phyloP scores from a whole-genome alignment of 2,329 filamentous ascomycete species.

The Penicillium sp. region DNA sequence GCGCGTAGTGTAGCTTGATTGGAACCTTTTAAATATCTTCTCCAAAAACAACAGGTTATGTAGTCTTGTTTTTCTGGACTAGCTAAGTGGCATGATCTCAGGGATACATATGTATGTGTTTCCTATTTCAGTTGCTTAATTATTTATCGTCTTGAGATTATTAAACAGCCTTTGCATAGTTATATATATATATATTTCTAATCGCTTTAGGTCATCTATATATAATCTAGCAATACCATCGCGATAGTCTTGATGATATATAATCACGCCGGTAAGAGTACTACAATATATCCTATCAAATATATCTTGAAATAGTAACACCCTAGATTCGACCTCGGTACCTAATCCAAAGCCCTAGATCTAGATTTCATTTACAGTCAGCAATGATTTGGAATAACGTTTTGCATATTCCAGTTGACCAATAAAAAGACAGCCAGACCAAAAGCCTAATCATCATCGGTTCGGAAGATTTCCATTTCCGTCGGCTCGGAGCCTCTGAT shows the following conservation, averaged over 20 bases:
- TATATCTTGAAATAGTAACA: neutral
- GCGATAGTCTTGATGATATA: no score
- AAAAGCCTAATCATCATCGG: slow-evolving; percentile 4
- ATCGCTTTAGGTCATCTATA: neutral
- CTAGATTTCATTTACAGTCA: neutral
- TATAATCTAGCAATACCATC: neutral
- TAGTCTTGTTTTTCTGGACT: neutral
- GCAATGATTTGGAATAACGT: neutral
- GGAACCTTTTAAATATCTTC: neutral
- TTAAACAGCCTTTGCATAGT: neutral
- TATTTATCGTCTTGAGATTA: no score
- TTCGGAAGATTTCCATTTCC: slow-evolving; percentile 8
- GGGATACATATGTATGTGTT: neutral
- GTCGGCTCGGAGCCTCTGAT: slow-evolving; percentile 9
- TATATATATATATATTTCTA: neutral
- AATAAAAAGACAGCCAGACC: slow-evolving; percentile 8
- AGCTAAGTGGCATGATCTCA: neutral
- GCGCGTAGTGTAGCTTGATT: neutral
- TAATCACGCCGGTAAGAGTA: neutral
- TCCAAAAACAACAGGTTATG: no score
- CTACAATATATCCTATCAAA: neutral
- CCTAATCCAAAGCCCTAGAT: neutral
- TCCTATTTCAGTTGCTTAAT: neutral
- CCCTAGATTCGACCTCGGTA: no score
- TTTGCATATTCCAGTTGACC: neutral